Conservation (phyloP, 306 rosid species). For the Malus sieversii region DNA sequence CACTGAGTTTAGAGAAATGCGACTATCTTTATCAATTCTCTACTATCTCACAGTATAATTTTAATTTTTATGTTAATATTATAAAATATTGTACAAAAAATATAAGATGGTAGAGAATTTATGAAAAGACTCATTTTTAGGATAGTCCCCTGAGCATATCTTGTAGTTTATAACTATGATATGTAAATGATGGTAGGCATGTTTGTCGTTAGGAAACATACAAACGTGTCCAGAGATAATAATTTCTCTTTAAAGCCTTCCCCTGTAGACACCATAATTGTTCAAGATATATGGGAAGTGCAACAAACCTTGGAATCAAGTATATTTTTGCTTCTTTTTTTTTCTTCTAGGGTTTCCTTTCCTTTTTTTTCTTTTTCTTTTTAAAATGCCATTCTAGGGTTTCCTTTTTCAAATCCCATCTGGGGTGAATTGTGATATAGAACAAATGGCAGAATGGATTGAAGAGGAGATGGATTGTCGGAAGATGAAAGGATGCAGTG, state of each 20-base stretch:
- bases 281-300: neutral
- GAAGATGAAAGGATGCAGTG: too few species aligned
- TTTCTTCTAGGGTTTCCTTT: too few species aligned
- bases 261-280: conserved; percentile 3
- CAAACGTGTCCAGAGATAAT: conserved; percentile 32
- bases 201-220: conserved; percentile 57
- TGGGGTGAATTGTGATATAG: neutral
- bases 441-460: too few species aligned
- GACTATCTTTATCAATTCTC: too few species aligned
- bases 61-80: too few species aligned
- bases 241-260: conserved; percentile 33
- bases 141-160: neutral
- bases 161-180: neutral
- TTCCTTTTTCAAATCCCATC: neutral
- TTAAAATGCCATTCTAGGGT: too few species aligned
- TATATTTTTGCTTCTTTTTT: neutral
- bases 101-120: too few species aligned
- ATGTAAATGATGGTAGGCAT: conserved; percentile 28
- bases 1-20: neutral
- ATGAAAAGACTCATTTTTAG: neutral
- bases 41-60: too few species aligned
- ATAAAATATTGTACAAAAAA: too few species aligned
- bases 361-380: too few species aligned
- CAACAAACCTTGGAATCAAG: neutral
- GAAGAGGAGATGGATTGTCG: too few species aligned